Conservation (phyloP, 2,329 filamentous ascomycete species). For the Colletotrichum abscissum region DNA sequence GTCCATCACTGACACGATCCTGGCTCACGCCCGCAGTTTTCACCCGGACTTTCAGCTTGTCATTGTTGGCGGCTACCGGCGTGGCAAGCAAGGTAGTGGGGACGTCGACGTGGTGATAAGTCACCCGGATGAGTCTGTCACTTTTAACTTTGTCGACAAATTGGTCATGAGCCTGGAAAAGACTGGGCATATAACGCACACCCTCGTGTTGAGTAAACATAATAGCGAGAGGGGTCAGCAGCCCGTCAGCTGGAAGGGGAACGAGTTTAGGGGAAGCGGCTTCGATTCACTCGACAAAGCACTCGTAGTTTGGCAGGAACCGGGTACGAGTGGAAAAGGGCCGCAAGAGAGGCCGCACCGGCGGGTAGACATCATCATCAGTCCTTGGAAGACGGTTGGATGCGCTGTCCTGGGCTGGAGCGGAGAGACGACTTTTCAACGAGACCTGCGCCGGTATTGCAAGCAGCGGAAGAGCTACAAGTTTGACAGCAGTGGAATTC, state of each 20-base stretch:
- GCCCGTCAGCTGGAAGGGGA: constrained; percentile 64
- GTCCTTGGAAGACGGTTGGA: constrained; percentile 88
- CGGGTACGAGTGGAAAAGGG: constrained; percentile 43
- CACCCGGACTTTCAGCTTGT: constrained; percentile 65
- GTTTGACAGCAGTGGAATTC: constrained; percentile 91
- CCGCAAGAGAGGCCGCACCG: constrained; percentile 68
- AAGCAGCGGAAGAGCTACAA: constrained; percentile 79
- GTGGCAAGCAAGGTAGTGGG: constrained; percentile 78
- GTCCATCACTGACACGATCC: constrained; percentile 71
- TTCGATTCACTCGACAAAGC: constrained; percentile 95
- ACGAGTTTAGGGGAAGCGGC: constrained; percentile 60
- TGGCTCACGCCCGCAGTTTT: constrained; percentile 74
- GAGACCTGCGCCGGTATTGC: constrained; percentile 85
- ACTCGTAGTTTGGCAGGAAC: constrained; percentile 90
- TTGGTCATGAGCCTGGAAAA: constrained; percentile 78
- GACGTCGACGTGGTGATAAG: constrained; percentile 90
- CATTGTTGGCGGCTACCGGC: constrained; percentile 84
- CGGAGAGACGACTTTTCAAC: constrained; percentile 88
- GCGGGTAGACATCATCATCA: constrained; percentile 91
- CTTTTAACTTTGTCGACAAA: constrained; percentile 76
- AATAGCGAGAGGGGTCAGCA: constrained; percentile 79
- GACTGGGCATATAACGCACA: constrained; percentile 82
- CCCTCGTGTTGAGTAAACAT: constrained; percentile 75
- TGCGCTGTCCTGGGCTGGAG: constrained; percentile 92
- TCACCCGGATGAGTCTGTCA: constrained; percentile 78